A percentile compares a stretch with the other conserved stretches of the same genome.
Evolutionary conservation across 2,329 filamentous ascomycete species (phyloP).

Genomic region (Xylariaceae sp.): DNA sequence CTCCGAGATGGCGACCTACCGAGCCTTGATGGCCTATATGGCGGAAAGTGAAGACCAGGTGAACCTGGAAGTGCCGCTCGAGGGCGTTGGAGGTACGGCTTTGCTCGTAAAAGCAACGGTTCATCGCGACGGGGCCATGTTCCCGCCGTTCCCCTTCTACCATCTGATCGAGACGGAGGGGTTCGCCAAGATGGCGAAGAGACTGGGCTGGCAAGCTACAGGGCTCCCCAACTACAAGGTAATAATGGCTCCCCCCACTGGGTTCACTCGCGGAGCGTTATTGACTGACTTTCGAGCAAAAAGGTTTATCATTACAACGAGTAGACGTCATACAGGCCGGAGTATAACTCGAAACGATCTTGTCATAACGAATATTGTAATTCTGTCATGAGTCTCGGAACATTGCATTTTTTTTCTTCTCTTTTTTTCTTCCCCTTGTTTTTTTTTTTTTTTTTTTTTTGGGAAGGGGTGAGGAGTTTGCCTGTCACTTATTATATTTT

Average conservation of each 20-base stretch:
- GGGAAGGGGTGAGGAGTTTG: constrained; percentile 25
- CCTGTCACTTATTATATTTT: constrained; percentile 9
- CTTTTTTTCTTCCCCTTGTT: not conserved
- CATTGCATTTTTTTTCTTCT: constrained; percentile 22
- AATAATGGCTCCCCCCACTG: constrained; percentile 34
- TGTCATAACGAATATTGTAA: constrained; percentile 27
- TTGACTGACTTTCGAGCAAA: constrained; percentile 14
- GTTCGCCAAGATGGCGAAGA: constrained; percentile 94
- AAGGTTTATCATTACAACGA: constrained; percentile 92
- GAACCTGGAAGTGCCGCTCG: constrained; percentile 71
- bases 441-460: no score
- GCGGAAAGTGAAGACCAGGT: constrained; percentile 57
- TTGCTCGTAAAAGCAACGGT: constrained; percentile 95
- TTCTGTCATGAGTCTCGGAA: constrained; percentile 26
- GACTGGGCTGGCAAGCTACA: constrained; percentile 81
- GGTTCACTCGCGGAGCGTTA: not conserved
- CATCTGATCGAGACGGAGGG: constrained; percentile 97
- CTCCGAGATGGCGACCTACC: constrained; percentile 87
- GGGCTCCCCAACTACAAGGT: constrained; percentile 98
- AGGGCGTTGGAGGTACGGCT: constrained; percentile 92
- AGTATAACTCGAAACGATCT: constrained; percentile 17
- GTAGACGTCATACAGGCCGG: constrained; percentile 46
- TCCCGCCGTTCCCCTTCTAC: constrained; percentile 94
- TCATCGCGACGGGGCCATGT: constrained; percentile 97
- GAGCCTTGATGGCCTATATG: constrained; percentile 88